Evolutionary conservation across 23 red algal species (phyloP).

Genomic region (Gracilaria domingensis): DNA sequence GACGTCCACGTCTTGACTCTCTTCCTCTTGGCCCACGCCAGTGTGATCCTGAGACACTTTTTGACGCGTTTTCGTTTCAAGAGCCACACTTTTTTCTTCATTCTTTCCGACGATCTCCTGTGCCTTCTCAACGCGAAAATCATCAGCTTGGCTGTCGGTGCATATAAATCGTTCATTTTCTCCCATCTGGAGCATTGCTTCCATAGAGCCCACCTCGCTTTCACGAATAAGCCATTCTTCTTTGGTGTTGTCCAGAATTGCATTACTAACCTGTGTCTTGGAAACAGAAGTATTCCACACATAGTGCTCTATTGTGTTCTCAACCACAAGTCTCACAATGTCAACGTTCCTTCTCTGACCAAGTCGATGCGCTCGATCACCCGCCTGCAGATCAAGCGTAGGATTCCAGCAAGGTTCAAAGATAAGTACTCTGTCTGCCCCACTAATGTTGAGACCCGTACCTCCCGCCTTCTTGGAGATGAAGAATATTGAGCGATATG

Average conservation of each 20-base stretch:
- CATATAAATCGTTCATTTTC: slow-evolving; percentile 35
- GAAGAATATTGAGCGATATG: slow-evolving; percentile 77
- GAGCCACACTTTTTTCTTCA: background rate
- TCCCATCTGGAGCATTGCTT: slow-evolving; percentile 68
- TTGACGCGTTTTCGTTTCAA: background rate
- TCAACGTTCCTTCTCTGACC: slow-evolving; percentile 90
- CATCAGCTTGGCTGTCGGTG: slow-evolving; percentile 29
- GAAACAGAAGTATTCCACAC: slow-evolving; percentile 59
- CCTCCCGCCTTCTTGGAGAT: slow-evolving; percentile 90
- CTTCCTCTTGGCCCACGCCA: background rate
- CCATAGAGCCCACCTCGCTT: slow-evolving; percentile 50
- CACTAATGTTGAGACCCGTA: slow-evolving; percentile 91
- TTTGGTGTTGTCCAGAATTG: slow-evolving; percentile 75
- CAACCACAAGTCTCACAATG: slow-evolving; percentile 82
- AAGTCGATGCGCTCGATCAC: slow-evolving; percentile 94
- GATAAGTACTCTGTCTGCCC: slow-evolving; percentile 89
- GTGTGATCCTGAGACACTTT: background rate
- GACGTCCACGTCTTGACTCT: slow-evolving; percentile 36
- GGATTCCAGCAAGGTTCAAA: slow-evolving; percentile 96
- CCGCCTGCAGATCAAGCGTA: slow-evolving; percentile 90
- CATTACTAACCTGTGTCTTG: slow-evolving; percentile 72
- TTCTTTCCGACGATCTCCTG: background rate
- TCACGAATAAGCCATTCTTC: slow-evolving; percentile 62
- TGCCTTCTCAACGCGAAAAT: slow-evolving; percentile 43
- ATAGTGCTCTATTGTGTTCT: slow-evolving; percentile 93